Base-by-base conservation (phyloP, 2,329 filamentous ascomycete species). In the Exophiala alcalophila region DNA sequence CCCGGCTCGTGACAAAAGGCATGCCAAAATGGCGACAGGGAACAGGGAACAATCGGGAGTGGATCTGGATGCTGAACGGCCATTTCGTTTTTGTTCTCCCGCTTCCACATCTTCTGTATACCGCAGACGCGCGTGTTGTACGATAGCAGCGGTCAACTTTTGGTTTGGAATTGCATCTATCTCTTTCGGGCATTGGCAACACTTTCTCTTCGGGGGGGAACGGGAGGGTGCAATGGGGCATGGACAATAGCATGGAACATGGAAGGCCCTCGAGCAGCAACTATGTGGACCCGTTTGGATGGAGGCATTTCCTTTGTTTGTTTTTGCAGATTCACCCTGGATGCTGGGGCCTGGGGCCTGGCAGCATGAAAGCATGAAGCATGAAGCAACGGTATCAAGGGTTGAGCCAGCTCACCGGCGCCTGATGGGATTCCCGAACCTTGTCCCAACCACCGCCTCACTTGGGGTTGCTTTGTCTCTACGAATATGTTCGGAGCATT, bases 1-100 rank as follows among this genome's bases (percentile, higher is more conserved):
- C 30, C 36, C 32, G 37, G 30, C 46, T 45, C 32, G 14, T 20
- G 24, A 14, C 26, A 32, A 45, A 46, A 49, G 45, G 45, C 45
- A 37, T 47, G 33, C 24, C 25, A 24, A 15, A 23, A 24, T 14
- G 37, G 28, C 12, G 32, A 32, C 16, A 14, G 39, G 24, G n/a
- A 34, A 34, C 5, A 28, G 19, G 39, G 27, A 23, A n/a, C n/a
- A n/a, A n/a, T n/a, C n/a, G n/a, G n/a, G n/a, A 6, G 27, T 7
- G n/a, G 16, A 29, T 5, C 27, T 29, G 27, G 27, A n/a, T n/a
- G n/a, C n/a, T n/a, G n/a, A n/a, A n/a, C n/a, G n/a, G n/a, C n/a
- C n/a, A n/a, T n/a, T 24, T 12, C 27, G n/a, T 39, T 8, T 30
- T 5, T 12, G 10, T 23, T 19, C 15, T 19, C 21, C 11, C 14